Evolutionary conservation across 208 protist genomes (phyloP).

Genomic region (Trypanosoma platydactyli): DNA sequence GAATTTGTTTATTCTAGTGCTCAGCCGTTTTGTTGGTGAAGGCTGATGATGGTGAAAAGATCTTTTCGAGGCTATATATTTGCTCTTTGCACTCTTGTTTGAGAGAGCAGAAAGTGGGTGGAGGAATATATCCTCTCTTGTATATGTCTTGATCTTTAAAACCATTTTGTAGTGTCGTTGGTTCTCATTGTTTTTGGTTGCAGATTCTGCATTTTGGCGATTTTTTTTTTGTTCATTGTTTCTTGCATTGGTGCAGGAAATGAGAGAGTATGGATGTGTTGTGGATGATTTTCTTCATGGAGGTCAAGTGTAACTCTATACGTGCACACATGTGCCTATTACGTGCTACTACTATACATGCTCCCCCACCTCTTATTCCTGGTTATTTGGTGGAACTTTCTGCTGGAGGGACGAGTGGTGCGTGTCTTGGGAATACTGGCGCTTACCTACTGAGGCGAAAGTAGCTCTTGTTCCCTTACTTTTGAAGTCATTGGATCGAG

Average conservation of each 20-base stretch:
- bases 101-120: not conserved
- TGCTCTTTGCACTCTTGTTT: not conserved
- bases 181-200: too few relatives aligned
- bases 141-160: not conserved
- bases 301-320: too few relatives aligned
- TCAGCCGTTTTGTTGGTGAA: constrained; percentile 1
- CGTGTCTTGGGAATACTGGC: too few relatives aligned
- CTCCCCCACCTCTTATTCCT: too few relatives aligned
- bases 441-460: too few relatives aligned
- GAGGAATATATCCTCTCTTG: not conserved
- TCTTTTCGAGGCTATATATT: not conserved
- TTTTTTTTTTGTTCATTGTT: constrained; percentile 25
- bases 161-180: too few relatives aligned
- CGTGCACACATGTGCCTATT: too few relatives aligned
- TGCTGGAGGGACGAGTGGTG: too few relatives aligned
- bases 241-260: not conserved
- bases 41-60: not conserved
- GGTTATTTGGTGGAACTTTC: too few relatives aligned
- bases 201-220: not conserved
- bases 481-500: not conserved
- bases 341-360: too few relatives aligned
- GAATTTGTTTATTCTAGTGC: not conserved
- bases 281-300: too few relatives aligned
- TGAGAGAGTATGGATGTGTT: too few relatives aligned
- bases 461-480: not conserved